Conservation (phyloP, 345 rosid species). For the Acer yangbiense region DNA sequence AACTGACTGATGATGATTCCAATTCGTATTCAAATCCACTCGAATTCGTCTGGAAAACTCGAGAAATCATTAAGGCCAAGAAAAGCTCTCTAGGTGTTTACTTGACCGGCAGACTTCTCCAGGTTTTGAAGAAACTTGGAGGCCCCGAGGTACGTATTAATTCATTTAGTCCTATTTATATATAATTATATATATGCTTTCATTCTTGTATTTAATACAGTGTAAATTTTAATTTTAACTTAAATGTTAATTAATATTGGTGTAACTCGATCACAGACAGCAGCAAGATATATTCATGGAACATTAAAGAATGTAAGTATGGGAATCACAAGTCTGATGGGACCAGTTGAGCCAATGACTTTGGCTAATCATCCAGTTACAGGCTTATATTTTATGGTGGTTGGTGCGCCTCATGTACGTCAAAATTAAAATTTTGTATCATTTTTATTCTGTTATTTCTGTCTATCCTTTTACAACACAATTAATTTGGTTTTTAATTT, state of each 20-base stretch:
- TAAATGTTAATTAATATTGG: neutral
- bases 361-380: slow-evolving; percentile 39
- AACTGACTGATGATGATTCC: slow-evolving; percentile 9
- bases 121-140: slow-evolving; percentile 29
- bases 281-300: slow-evolving; percentile 22
- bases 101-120: slow-evolving; percentile 33
- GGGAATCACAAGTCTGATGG: slow-evolving; percentile 38
- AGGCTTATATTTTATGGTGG: slow-evolving; percentile 38
- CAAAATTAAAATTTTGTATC: neutral
- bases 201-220: no score
- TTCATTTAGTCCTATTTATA: no score
- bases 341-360: slow-evolving; percentile 40
- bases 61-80: slow-evolving; percentile 26
- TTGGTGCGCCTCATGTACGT: slow-evolving; percentile 35
- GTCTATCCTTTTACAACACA: no score
- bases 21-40: slow-evolving; percentile 16
- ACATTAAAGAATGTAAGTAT: slow-evolving; percentile 37
- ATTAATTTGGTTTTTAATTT: no score
- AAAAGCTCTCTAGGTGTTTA: slow-evolving; percentile 33
- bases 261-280: slow-evolving; percentile 17
- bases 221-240: no score
- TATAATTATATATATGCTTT: no score
- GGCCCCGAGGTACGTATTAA: slow-evolving; percentile 36
- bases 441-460: no score
- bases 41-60: slow-evolving; percentile 28